These are phyloP conservation scores for Kodamaea arcana DNA, from an alignment of 1,139 yeast species.

Conservation along the genomic window DNA sequence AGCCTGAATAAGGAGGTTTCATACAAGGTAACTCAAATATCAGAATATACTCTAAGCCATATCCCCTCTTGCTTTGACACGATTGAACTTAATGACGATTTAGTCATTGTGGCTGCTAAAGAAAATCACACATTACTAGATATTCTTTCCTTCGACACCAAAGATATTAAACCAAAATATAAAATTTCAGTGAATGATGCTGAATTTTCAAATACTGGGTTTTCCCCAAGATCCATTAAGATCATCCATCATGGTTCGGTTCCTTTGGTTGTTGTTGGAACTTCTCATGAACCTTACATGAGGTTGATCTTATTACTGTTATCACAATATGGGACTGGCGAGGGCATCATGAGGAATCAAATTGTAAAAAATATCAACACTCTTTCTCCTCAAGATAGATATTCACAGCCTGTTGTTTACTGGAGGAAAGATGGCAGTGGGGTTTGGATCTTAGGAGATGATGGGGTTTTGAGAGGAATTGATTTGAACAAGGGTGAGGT, in stretches of 20 bases:
- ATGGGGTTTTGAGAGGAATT: constrained; percentile 59
- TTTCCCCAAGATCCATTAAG: constrained; percentile 53
- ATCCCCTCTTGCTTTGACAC: constrained; percentile 40
- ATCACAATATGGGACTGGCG: constrained; percentile 3
- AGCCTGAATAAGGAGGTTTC: no score
- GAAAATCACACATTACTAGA: constrained; percentile 58
- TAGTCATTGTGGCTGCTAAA: constrained; percentile 52
- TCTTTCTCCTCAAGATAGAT: constrained; percentile 67
- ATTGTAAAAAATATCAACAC: constrained; percentile 58
- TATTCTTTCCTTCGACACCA: constrained; percentile 19
- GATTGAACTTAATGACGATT: constrained; percentile 18
- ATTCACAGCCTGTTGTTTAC: constrained; percentile 49
- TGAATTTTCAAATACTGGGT: constrained; percentile 64
- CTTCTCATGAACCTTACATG: constrained; percentile 77
- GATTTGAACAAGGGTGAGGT: constrained; percentile 33
- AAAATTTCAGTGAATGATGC: constrained; percentile 70
- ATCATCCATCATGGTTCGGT: constrained; percentile 15
- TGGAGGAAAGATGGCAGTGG: constrained; percentile 42
- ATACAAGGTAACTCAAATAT: constrained; percentile 1
- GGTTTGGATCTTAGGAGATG: constrained; percentile 68
- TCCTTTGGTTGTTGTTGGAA: constrained; percentile 51
- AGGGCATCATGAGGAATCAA: constrained; percentile 32
- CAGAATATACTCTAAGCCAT: constrained; percentile 6
- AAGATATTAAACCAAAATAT: constrained; percentile 23
- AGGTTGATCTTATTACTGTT: constrained; percentile 50